These are phyloP conservation scores for Boletus rufocinnamomeus DNA, from an alignment of 768 basidiomycete species.

Conservation along the genomic window DNA sequence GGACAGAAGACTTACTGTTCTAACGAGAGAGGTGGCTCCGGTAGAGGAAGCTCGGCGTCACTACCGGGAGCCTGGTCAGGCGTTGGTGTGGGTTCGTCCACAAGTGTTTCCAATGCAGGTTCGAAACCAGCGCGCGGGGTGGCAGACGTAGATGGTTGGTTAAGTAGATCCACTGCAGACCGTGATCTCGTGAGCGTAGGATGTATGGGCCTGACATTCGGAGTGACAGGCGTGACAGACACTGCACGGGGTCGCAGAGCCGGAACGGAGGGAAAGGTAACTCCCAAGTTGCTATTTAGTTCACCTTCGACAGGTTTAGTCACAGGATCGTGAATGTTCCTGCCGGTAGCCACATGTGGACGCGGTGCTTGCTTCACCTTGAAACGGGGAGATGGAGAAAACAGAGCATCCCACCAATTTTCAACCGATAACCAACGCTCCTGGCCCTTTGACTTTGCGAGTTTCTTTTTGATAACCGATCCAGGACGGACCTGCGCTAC, in stretches of 20 bases:
- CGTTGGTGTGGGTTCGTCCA: conserved; percentile 14
- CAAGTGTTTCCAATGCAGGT: conserved; percentile 22
- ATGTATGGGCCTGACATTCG: background rate
- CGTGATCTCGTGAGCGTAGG: conserved; percentile 22
- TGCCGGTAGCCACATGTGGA: conserved; percentile 20
- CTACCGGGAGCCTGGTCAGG: background rate
- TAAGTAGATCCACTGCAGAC: conserved; percentile 24
- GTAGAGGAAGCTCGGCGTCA: conserved; percentile 56
- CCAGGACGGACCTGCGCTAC: conserved; percentile 9
- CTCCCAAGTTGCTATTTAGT: background rate
- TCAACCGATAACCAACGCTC: conserved; percentile 74
- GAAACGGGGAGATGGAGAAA: conserved; percentile 76
- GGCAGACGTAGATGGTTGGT: conserved; percentile 10
- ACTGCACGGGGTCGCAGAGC: conserved; percentile 25
- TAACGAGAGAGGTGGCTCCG: conserved; percentile 62
- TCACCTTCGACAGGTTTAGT: conserved; percentile 40
- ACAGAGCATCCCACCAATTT: conserved; percentile 79
- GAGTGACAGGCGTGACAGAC: conserved; percentile 12
- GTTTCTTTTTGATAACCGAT: conserved; percentile 23
- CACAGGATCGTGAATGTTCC: conserved; percentile 51
- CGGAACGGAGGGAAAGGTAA: conserved; percentile 12
- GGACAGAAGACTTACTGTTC: conserved; percentile 36
- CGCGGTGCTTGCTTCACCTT: conserved; percentile 44
- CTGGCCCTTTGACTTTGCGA: conserved; percentile 42
- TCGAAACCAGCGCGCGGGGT: conserved; percentile 10